These are phyloP conservation scores for Ophiorrhiza pumila DNA, from an alignment of 257 asterid species.

Conservation along the genomic window DNA sequence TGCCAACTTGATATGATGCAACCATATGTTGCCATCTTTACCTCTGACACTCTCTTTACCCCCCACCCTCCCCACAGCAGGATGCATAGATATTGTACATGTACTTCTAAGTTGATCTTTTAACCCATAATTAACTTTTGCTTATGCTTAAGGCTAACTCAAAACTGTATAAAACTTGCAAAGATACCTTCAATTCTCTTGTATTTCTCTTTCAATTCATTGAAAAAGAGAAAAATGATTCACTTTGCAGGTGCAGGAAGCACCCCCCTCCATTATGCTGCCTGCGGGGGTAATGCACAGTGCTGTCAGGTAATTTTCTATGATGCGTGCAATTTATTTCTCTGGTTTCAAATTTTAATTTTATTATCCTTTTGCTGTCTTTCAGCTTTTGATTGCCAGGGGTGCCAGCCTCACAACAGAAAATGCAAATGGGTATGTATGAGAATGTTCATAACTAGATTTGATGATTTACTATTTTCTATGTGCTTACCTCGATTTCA, in stretches of 20 bases:
- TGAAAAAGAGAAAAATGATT: not conserved
- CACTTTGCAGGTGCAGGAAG: constrained; percentile 74
- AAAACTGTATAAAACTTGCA: not conserved
- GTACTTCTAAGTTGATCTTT: not conserved
- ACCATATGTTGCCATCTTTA: not conserved
- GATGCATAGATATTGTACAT: not conserved
- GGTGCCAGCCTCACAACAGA: constrained; percentile 66
- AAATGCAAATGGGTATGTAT: constrained; percentile 71
- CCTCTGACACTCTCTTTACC: not conserved
- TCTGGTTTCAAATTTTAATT: not conserved
- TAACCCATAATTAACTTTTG: not conserved
- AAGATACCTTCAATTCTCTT: not conserved
- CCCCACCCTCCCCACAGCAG: not conserved
- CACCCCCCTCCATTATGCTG: constrained; percentile 89
- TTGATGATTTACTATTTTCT: not conserved
- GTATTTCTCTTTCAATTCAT: not conserved
- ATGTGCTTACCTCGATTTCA: not conserved
- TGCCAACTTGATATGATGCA: not conserved
- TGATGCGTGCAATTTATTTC: constrained; percentile 8
- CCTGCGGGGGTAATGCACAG: constrained; percentile 87
- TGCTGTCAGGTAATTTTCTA: constrained; percentile 70
- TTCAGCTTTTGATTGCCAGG: constrained; percentile 71
- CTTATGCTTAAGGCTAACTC: not conserved
- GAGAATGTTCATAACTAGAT: not conserved
- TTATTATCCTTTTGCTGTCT: constrained; percentile 8